Evolutionary conservation across 306 rosid genomes (phyloP), one percentile per base, ranked within the genome.

Genomic region (Cercis canadensis): DNA sequence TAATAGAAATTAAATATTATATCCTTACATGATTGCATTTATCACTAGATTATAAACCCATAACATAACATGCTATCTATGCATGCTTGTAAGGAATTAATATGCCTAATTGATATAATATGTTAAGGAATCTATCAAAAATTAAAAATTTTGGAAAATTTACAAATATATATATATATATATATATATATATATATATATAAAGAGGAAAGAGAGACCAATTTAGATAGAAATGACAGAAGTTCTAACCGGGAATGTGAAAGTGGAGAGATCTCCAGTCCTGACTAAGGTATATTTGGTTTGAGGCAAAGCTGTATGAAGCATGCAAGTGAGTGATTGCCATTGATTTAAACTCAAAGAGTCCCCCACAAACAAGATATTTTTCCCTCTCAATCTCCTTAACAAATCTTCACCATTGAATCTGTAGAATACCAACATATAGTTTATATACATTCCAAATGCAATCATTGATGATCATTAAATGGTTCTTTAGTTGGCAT

Each of bases 341-440:
- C 92, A 85, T 60, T 88, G 92, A 65, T 88, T 88, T 73, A 85
- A 76, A 51, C 90, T 85, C 85, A 88, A 46, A 1, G 88, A 88
- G 64, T 85, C 92, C 57, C 88, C 92, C 65, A 87, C 90, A 73
- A 87, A 85, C 62, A 87, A 11, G 6, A 87, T 13, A 11, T 60
- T 82, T 68, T 83, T 85, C 55, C 88, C 88, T 62, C 75, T 76
- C 4, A 72, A 41, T 75, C 84, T 73, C 13, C n/a, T 41, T 45
- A 88, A 78, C 24, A 88, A 75, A 45, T 82, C 85, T 77, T 64
- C 58, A 39, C 87, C 89, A 21, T 78, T 12, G 73, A 86, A 86
- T 65, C 95, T 86, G 55, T 5, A 59, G 14, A 2, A 37, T 37
- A 16, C 32, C 21, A 72, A 32, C 13, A 63, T 24, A 24, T 24